Evolutionary conservation across 768 basidiomycete species (phyloP).

Genomic region (Hypholoma sublateritium): DNA sequence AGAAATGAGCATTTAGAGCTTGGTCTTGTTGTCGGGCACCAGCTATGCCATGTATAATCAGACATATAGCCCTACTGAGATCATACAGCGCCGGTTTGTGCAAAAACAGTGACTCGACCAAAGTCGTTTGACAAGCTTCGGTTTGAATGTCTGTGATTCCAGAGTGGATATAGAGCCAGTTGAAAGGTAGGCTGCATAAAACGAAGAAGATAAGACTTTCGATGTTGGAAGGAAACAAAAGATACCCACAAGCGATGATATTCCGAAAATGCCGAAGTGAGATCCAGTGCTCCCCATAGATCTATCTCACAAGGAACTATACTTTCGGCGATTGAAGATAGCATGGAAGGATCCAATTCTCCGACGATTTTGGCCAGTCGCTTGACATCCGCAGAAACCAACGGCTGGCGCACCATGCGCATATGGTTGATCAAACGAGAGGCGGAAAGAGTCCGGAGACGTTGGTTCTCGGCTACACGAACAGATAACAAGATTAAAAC

Average conservation of each 20-base stretch:
- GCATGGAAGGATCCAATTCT: slow-evolving; percentile 39
- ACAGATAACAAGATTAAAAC: neutral
- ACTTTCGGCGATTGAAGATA: slow-evolving; percentile 42
- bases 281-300: slow-evolving; percentile 40
- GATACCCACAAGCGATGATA: slow-evolving; percentile 28
- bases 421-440: slow-evolving; percentile 66
- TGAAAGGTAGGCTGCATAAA: slow-evolving; percentile 31
- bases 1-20: slow-evolving; percentile 31
- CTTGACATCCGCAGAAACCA: slow-evolving; percentile 36
- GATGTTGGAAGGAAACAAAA: slow-evolving; percentile 1
- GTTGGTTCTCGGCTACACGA: slow-evolving; percentile 36
- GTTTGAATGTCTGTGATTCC: slow-evolving; percentile 23
- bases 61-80: slow-evolving; percentile 21
- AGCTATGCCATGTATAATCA: slow-evolving; percentile 20
- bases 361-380: slow-evolving; percentile 39
- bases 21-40: slow-evolving; percentile 10
- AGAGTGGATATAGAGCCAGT: slow-evolving; percentile 43
- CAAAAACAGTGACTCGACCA: slow-evolving; percentile 34
- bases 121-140: slow-evolving; percentile 27
- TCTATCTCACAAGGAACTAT: slow-evolving; percentile 41
- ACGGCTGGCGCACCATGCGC: slow-evolving; percentile 41
- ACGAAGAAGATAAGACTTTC: neutral
- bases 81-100: slow-evolving; percentile 22
- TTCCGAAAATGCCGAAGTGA: slow-evolving; percentile 26
- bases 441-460: slow-evolving; percentile 37